Evolutionary conservation across 441 rosid species (phyloP), one percentile per base, ranked within the genome.

Genomic region (Arabidopsis lyrata): DNA sequence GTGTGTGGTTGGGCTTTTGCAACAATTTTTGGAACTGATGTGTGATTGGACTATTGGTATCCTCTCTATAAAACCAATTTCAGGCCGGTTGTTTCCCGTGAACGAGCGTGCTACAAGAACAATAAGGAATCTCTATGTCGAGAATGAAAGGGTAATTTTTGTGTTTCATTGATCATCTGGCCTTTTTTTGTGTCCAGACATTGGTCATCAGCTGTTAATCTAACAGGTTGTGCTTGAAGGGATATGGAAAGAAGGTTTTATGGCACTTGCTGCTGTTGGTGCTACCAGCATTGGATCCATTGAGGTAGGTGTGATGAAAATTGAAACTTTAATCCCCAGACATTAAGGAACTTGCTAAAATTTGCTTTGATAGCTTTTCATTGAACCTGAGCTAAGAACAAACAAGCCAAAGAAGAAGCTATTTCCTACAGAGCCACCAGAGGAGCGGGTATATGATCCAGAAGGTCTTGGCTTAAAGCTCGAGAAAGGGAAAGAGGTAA

Each of bases 281-380:
- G 96, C 98, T 8, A 95, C 97, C 57, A 95, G 86, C 81, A 87
- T 93, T 77, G 99, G 99, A 36, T 95, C 99, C 8, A 93, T 95
- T 74, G 86, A 95, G 95, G 99, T 95, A 67, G 54, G 68, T 22
- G 4, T 65, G 11, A 58, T 20, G 47, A 12, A 38, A 27, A 6
- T 29, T 34, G 36, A 35, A 54, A 63, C 35, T 5, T 7, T 7
- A 34, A 9, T 9, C 49, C 22, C 2, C 3, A 48, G 9, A 49
- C 3, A 35, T 50, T 57, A 12, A 20, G 47, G 14, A 32, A 63
- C 14, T 47, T 45, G 48, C 38, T 66, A 68, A 45, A 14, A 15
- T 69, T 70, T 69, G 12, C 50, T 68, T 3, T 79, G 68, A 69
- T 87, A 93, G 99, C 96, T 95, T 68, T 82, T 74, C 78, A 86